Base-by-base conservation (phyloP, 2,329 filamentous ascomycete species). In the Nigrospora osmanthi region DNA sequence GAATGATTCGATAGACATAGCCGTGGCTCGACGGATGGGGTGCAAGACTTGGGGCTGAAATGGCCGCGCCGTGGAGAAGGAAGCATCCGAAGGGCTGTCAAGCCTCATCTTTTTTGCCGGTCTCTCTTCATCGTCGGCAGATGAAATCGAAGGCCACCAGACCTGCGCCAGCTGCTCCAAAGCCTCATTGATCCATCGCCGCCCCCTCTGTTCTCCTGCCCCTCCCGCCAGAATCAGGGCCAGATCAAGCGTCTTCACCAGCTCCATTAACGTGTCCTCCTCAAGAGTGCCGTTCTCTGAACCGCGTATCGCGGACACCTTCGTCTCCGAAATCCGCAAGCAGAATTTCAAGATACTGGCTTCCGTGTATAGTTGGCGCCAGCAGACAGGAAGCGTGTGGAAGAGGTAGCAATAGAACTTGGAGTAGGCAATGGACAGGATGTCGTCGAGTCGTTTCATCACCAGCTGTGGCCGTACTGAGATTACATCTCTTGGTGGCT, bases 221-320 rank as follows among this genome's bases (percentile, higher is more conserved):
- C 76, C 84, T 1, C 85, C 87, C 0, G 87, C 79, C 44, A 89
- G 76, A 38, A 95, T 87, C 38, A 94, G 64, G 0, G 85, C 83
- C 61, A 82, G 80, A 55, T 96, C 90, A 2, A 97, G 72, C 1
- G 74, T 66, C 43, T 74, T 72, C 32, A 95, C 76, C 2, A 85
- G 69, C 2, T 71, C 61, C 32, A 78, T 71, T 4, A 89, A 58
- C 63, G 50, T 9, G 23, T 28, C 31, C 12, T 47, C 34, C 16
- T 48, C 17, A 37, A 44, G 37, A 38, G 15, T 36, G 16, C 7
- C 31, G 38, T 35, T 32, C 52, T 45, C 2, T 51, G 47, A 11
- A 38, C 39, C 3, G 30, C 40, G 10, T 35, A 40, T 4, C 36
- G n/a, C 1, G 35, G 40, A 33, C 51, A 44, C 4, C 39, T 45